These are phyloP conservation scores for Fusarium praegraminearum DNA, from an alignment of 2,329 filamentous ascomycete genomes.

Conservation along the genomic window DNA sequence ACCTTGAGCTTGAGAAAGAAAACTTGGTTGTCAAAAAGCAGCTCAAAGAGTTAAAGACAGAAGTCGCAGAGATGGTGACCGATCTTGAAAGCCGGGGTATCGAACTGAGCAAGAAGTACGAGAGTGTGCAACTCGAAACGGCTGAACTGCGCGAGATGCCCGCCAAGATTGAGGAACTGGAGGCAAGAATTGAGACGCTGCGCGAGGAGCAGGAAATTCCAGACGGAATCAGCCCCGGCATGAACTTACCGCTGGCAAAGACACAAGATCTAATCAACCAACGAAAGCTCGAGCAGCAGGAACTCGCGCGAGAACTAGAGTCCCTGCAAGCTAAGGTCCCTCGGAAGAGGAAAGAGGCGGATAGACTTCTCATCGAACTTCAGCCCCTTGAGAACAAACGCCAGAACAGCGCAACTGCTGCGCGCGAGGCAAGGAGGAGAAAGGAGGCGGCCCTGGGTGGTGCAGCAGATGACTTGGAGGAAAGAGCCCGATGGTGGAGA, in stretches of 20 bases:
- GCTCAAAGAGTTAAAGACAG: conserved; percentile 82
- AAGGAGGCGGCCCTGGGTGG: conserved; percentile 75
- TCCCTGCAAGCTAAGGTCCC: conserved; percentile 71
- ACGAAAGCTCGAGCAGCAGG: conserved; percentile 63
- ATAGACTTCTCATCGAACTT: conserved; percentile 75
- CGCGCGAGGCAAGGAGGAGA: conserved; percentile 76
- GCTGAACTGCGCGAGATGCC: conserved; percentile 65
- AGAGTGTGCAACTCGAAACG: conserved; percentile 63
- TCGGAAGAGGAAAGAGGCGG: conserved; percentile 74
- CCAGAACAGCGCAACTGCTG: conserved; percentile 72
- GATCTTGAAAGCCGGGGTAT: conserved; percentile 76
- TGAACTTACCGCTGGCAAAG: conserved; percentile 69
- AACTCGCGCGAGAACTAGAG: conserved; percentile 73
- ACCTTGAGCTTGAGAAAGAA: conserved; percentile 77
- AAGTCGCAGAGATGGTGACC: conserved; percentile 78
- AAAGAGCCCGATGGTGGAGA: conserved; percentile 79
- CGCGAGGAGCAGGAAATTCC: conserved; percentile 54
- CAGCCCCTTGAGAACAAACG: conserved; percentile 75
- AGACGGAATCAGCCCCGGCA: conserved; percentile 54
- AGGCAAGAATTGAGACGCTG: conserved; percentile 61
- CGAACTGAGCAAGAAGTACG: conserved; percentile 67
- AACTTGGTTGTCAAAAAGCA: conserved; percentile 78
- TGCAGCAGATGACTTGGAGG: conserved; percentile 79
- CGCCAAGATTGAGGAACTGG: conserved; percentile 60
- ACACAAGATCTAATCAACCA: conserved; percentile 66